Evolutionary conservation across 352 stramenopile species (phyloP).

Genomic region (Poterioochromonas sp.): DNA sequence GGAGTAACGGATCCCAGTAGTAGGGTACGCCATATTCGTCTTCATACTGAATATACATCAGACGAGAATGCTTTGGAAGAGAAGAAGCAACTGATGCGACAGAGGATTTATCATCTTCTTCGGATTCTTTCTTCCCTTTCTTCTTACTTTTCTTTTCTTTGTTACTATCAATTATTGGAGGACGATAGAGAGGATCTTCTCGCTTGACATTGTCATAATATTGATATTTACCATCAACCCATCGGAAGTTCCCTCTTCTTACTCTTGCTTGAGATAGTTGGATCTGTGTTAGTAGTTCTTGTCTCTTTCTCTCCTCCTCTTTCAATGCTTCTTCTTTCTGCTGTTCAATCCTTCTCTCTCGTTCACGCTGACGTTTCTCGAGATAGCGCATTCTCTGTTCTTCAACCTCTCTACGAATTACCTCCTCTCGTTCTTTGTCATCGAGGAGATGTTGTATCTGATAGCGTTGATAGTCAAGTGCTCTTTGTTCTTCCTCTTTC

Average conservation of each 20-base stretch:
- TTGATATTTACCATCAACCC: neutral
- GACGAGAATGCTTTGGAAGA: too few species aligned
- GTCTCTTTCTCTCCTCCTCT: neutral
- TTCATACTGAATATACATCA: too few species aligned
- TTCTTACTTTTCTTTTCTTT: too few species aligned
- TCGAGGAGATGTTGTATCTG: neutral
- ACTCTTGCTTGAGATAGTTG: neutral
- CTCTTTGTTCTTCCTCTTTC: too few species aligned
- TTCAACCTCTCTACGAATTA: neutral
- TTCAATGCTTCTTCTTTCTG: neutral
- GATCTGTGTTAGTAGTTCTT: neutral
- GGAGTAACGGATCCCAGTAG: neutral
- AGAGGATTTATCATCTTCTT: too few species aligned
- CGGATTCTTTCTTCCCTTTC: too few species aligned
- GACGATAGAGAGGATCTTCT: too few species aligned
- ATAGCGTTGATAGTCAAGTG: too few species aligned
- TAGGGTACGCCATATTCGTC: neutral
- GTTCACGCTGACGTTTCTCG: neutral
- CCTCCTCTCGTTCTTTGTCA: neutral
- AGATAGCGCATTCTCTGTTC: neutral
- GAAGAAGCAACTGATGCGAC: too few species aligned
- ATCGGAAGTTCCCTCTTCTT: neutral
- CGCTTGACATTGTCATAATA: conserved; percentile 1
- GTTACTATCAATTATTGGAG: too few species aligned
- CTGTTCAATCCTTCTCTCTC: neutral